These are phyloP conservation scores for Arachis hypogaea DNA, from an alignment of 306 rosid species.

Conservation along the genomic window DNA sequence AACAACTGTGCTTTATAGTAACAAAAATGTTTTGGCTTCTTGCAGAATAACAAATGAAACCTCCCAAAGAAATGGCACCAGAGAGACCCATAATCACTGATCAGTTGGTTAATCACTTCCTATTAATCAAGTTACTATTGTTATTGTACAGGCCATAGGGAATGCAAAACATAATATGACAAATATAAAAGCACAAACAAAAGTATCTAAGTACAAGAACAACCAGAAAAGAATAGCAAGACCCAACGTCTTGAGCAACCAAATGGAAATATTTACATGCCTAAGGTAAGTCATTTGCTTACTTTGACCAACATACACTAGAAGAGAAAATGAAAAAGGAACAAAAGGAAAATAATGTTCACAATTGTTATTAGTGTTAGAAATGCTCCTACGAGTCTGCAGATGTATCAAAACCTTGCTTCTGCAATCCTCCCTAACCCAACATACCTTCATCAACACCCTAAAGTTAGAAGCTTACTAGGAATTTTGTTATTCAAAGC, in stretches of 20 bases:
- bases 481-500: conserved; percentile 51
- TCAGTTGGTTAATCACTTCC: neutral
- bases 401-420: conserved; percentile 65
- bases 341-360: conserved; percentile 35
- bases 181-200: conserved; percentile 32
- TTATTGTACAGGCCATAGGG: conserved; percentile 31
- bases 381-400: conserved; percentile 59
- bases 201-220: conserved; percentile 46
- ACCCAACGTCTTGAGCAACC: conserved; percentile 62
- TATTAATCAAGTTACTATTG: conserved; percentile 31
- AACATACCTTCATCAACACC: conserved; percentile 51
- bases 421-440: conserved; percentile 55
- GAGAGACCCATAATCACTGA: neutral
- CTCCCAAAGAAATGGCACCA: neutral
- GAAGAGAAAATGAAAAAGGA: neutral
- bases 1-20: neutral
- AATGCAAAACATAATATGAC: conserved; percentile 36
- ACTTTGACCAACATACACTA: conserved; percentile 37
- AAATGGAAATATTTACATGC: conserved; percentile 78
- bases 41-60: conserved; percentile 16
- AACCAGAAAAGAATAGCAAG: conserved; percentile 64
- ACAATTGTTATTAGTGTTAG: conserved; percentile 63
- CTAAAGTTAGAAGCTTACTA: conserved; percentile 62
- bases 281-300: conserved; percentile 45
- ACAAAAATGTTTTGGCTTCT: neutral